Base-by-base conservation (phyloP, 306 rosid genomes). In the cucumber (Cucumis sativus) region DNA sequence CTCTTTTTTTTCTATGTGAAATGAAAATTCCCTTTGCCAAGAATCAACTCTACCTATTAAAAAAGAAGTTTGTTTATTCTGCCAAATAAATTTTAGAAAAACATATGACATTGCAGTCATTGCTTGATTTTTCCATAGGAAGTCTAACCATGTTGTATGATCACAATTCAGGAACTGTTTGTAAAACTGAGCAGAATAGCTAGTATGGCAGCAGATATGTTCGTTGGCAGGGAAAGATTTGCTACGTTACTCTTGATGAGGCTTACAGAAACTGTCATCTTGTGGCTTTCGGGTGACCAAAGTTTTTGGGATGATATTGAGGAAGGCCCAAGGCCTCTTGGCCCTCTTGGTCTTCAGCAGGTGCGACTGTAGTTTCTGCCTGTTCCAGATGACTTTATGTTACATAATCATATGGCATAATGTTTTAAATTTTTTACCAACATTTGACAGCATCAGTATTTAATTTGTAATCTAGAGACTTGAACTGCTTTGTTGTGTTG, bases 261-360 rank as follows among this genome's bases (percentile, higher is more conserved):
- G 84, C 97, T 96, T 58, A 96, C 99, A 21, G 99, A 96, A 83
- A 96, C 99, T 56, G 96, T 96, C 80, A 86, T 96, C 77, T 81
- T 96, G 85, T 96, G 99, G 99, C 92, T 96, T 65, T 96, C 99
- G 1, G 92, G 86, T 75, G 99, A 96, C 85, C 99, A 96, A 81
- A 89, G 94, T 86, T 96, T 96, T 80, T 96, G 99, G 99, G 99
- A 92, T 85, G 99, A 96, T 83, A 92, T 96, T 77, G 98, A 96
- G 84, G 98, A 96, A 65, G 99, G 99, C 64, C 96, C 96, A 40
- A 87, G 88, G 83, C 91, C 98, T 78, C 83, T 96, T 43, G 97
- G 98, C 43, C 88, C 97, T 83, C 94, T 91, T 80, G 99, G 99
- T 77, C 88, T 96, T 33, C 98, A 87, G 78, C 99, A 96, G 92